phyloP scores from a whole-genome alignment of 495 filamentous ascomycete genomes.

The Penicillium crystallinum region DNA sequence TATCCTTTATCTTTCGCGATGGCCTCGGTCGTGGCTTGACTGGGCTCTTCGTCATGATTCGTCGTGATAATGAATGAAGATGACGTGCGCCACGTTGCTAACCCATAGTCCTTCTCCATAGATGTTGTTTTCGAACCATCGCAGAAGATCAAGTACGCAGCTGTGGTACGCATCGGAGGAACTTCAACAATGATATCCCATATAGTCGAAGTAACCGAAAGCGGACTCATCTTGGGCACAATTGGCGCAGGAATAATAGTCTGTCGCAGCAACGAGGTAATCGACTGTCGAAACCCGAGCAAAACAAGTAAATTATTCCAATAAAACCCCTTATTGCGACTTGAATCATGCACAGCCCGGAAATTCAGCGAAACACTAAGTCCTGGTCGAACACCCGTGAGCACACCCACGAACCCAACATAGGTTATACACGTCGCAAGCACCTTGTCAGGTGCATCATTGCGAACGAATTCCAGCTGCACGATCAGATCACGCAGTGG shows the following conservation, averaged over 20 bases:
- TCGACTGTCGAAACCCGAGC: slow-evolving; percentile 51
- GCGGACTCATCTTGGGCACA: background rate
- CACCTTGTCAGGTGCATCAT: slow-evolving; percentile 28
- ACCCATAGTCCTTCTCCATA: slow-evolving; percentile 54
- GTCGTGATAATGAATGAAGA: slow-evolving; percentile 51
- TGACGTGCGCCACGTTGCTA: slow-evolving; percentile 34
- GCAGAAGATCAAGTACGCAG: slow-evolving; percentile 55
- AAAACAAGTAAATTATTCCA: slow-evolving; percentile 51
- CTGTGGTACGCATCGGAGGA: slow-evolving; percentile 38
- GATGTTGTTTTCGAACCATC: slow-evolving; percentile 40
- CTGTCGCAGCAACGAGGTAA: slow-evolving; percentile 48
- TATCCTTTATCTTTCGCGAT: slow-evolving; percentile 15
- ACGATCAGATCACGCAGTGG: slow-evolving; percentile 51
- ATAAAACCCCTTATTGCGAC: slow-evolving; percentile 38
- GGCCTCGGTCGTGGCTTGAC: background rate
- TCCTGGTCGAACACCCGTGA: slow-evolving; percentile 53
- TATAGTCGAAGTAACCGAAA: slow-evolving; percentile 13
- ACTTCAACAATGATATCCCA: slow-evolving; percentile 27
- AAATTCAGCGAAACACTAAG: slow-evolving; percentile 63
- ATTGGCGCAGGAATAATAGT: slow-evolving; percentile 31
- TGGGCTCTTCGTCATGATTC: slow-evolving; percentile 46
- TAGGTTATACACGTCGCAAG: slow-evolving; percentile 58
- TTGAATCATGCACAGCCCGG: slow-evolving; percentile 49
- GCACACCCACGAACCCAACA: slow-evolving; percentile 56
- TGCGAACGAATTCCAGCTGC: slow-evolving; percentile 50